Evolutionary conservation across 768 basidiomycete genomes (phyloP).

Genomic region (Kwoniella mangroviensis): DNA sequence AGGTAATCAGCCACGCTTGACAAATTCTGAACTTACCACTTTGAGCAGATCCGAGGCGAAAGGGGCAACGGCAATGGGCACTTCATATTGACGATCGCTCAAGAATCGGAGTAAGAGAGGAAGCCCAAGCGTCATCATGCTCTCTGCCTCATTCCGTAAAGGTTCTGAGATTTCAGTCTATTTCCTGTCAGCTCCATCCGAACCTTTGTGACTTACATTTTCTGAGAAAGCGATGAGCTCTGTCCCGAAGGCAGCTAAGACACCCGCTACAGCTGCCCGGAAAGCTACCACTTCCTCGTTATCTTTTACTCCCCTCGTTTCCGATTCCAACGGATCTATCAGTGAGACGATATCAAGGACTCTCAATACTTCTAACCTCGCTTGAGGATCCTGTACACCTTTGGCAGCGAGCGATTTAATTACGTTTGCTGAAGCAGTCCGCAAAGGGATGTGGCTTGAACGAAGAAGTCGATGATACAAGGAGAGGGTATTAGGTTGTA

Average conservation of each 20-base stretch:
- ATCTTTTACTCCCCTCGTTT: slow-evolving; percentile 71
- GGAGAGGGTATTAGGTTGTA: slow-evolving; percentile 85
- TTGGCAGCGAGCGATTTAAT: slow-evolving; percentile 84
- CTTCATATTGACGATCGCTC: slow-evolving; percentile 88
- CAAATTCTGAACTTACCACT: slow-evolving; percentile 63
- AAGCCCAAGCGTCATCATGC: slow-evolving; percentile 69
- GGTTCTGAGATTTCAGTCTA: slow-evolving; percentile 62
- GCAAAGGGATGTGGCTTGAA: slow-evolving; percentile 71
- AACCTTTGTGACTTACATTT: slow-evolving; percentile 63
- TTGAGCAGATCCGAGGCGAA: slow-evolving; percentile 75
- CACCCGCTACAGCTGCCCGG: slow-evolving; percentile 81
- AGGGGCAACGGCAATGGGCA: slow-evolving; percentile 80
- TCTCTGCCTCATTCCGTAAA: slow-evolving; percentile 68
- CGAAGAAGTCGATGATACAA: slow-evolving; percentile 82
- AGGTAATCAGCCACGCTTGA: background rate
- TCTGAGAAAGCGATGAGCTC: slow-evolving; percentile 82
- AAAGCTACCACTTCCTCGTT: slow-evolving; percentile 89
- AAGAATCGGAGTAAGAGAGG: slow-evolving; percentile 86
- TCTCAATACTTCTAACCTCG: slow-evolving; percentile 87
- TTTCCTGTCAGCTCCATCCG: slow-evolving; percentile 11
- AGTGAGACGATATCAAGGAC: slow-evolving; percentile 85
- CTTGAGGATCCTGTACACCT: slow-evolving; percentile 86
- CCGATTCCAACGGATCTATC: slow-evolving; percentile 76
- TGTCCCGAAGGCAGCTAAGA: slow-evolving; percentile 78
- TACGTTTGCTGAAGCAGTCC: slow-evolving; percentile 79